Evolutionary conservation across 257 asterid genomes (phyloP).

Genomic region (Ocimum tenuiflorum): DNA sequence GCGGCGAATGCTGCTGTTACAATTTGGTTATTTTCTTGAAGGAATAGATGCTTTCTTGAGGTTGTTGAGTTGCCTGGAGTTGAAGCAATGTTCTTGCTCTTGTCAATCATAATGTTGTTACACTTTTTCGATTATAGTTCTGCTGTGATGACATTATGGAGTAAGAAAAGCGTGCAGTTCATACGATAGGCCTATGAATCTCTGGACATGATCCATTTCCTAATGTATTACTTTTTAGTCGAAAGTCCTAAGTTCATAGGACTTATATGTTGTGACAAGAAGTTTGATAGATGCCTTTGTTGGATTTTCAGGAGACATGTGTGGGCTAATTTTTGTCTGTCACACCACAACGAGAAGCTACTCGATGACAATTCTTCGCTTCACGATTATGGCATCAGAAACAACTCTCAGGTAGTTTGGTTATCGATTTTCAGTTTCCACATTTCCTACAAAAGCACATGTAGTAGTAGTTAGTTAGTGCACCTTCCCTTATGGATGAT

Average conservation of each 20-base stretch:
- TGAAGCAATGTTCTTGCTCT: not conserved
- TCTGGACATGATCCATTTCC: not conserved
- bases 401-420: constrained; percentile 65
- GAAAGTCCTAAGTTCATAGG: no score
- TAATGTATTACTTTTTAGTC: not conserved
- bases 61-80: not conserved
- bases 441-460: not conserved
- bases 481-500: not conserved
- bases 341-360: constrained; percentile 60
- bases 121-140: not conserved
- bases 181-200: not conserved
- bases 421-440: not conserved
- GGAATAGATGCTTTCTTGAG: not conserved
- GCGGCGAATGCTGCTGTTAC: not conserved
- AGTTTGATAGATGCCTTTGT: not conserved
- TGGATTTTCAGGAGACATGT: constrained; percentile 72
- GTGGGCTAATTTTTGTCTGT: constrained; percentile 76
- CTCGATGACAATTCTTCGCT: constrained; percentile 56
- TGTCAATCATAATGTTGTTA: not conserved
- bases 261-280: not conserved
- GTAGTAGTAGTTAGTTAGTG: not conserved
- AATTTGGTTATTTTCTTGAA: not conserved
- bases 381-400: constrained; percentile 57
- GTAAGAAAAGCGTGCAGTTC: no score
- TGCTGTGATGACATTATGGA: not conserved